These are phyloP conservation scores for Solioccasus polychromus DNA, from an alignment of 768 basidiomycete species.

Conservation along the genomic window DNA sequence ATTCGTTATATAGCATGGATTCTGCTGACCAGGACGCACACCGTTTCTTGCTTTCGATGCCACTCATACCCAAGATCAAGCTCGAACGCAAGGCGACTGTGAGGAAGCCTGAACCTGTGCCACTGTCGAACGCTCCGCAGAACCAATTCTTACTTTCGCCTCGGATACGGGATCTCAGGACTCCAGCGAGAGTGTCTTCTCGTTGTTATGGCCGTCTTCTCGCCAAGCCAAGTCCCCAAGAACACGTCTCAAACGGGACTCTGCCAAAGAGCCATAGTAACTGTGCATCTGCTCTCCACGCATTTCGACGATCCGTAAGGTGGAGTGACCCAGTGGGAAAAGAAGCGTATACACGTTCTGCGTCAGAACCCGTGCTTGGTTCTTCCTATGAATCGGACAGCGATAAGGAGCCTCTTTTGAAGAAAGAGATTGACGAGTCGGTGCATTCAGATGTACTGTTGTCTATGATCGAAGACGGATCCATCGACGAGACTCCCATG, in stretches of 20 bases:
- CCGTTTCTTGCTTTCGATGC: slow-evolving; percentile 24
- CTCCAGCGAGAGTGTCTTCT: slow-evolving; percentile 13
- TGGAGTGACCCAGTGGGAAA: not conserved
- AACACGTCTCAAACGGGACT: not conserved
- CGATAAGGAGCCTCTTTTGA: slow-evolving; percentile 5
- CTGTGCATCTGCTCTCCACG: not conserved
- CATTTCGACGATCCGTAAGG: not conserved
- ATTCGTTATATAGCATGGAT: slow-evolving; percentile 23
- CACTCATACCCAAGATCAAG: slow-evolving; percentile 26
- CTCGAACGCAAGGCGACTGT: slow-evolving; percentile 27
- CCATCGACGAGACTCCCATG: not conserved
- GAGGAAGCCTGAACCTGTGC: slow-evolving; percentile 6
- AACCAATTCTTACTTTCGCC: slow-evolving; percentile 18
- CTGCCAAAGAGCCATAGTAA: not conserved
- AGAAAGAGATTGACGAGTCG: slow-evolving; percentile 7
- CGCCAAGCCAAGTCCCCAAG: not conserved
- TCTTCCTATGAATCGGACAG: not conserved
- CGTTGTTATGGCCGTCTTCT: slow-evolving; percentile 14
- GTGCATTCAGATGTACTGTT: slow-evolving; percentile 12
- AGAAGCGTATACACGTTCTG: slow-evolving; percentile 1
- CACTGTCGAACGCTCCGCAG: not conserved
- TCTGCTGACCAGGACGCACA: slow-evolving; percentile 26
- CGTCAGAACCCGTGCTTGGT: slow-evolving; percentile 12
- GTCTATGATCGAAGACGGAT: slow-evolving; percentile 9
- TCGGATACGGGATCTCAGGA: slow-evolving; percentile 13